Conservation (phyloP, 2,329 filamentous ascomycete genomes). For the Cytospora paraplurivora region DNA sequence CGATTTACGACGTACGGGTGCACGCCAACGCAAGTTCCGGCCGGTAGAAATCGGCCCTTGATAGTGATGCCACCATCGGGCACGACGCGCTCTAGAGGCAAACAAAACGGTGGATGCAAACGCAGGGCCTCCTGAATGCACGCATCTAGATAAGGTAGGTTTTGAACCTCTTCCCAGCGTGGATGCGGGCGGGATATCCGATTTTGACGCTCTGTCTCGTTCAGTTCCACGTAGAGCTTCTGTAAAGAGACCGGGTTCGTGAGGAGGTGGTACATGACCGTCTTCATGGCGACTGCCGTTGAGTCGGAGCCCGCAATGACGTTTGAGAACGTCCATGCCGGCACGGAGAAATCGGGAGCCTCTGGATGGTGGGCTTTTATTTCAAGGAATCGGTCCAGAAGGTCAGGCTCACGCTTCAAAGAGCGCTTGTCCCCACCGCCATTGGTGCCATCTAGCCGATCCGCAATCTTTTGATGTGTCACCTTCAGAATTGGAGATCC, state of each 20-base stretch:
- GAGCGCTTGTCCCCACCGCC: not conserved
- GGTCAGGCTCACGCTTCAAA: not conserved
- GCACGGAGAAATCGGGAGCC: not conserved
- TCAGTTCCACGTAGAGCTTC: constrained; percentile 57
- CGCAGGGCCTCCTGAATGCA: constrained; percentile 12
- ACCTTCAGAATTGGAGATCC: constrained; percentile 3
- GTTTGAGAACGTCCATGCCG: constrained; percentile 28
- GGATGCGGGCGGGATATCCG: not conserved
- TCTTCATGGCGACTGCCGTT: constrained; percentile 62
- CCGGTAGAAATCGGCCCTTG: constrained; percentile 42
- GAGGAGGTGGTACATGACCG: constrained; percentile 64
- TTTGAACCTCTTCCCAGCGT: constrained; percentile 49
- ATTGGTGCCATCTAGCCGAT: not conserved
- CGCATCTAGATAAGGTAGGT: constrained; percentile 59
- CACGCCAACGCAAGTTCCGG: constrained; percentile 43
- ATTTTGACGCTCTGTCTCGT: constrained; percentile 49
- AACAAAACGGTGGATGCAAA: constrained; percentile 32
- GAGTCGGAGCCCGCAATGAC: constrained; percentile 59
- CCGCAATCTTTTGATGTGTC: not conserved
- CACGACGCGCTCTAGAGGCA: constrained; percentile 33
- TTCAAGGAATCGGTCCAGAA: not conserved
- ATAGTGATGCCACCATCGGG: constrained; percentile 30
- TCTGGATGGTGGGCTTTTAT: not conserved
- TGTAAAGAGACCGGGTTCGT: constrained; percentile 52
- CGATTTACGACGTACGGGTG: constrained; percentile 64